These are phyloP conservation scores for Ogataea nonfermentans DNA, from an alignment of 805 yeast genomes.

Conservation along the genomic window DNA sequence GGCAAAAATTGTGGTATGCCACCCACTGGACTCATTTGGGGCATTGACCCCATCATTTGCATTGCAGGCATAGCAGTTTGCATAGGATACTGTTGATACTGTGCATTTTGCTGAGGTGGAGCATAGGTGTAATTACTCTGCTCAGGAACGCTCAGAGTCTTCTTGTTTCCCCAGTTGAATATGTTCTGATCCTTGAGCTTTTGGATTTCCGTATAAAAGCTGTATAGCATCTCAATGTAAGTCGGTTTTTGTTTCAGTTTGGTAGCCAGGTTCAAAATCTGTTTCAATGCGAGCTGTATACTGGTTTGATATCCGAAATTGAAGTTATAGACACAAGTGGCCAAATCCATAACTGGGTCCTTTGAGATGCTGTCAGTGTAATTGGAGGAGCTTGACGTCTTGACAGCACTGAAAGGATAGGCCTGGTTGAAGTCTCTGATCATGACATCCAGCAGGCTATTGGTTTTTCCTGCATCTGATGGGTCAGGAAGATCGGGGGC, in stretches of 20 bases:
- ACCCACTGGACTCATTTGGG: not conserved
- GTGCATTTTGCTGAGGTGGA: slow-evolving; percentile 3
- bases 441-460: slow-evolving; percentile 19
- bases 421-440: slow-evolving; percentile 26
- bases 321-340: slow-evolving; percentile 25
- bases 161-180: slow-evolving; percentile 24
- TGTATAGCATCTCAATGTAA: slow-evolving; percentile 22
- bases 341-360: slow-evolving; percentile 12
- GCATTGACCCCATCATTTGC: slow-evolving; percentile 4
- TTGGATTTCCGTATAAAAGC: slow-evolving; percentile 24
- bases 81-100: slow-evolving; percentile 10
- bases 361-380: slow-evolving; percentile 5
- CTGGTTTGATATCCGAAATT: slow-evolving; percentile 17
- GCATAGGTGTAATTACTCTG: not conserved
- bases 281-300: slow-evolving; percentile 22
- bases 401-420: slow-evolving; percentile 17
- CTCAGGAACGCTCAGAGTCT: slow-evolving; percentile 1
- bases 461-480: slow-evolving; percentile 12
- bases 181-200: slow-evolving; percentile 12
- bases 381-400: slow-evolving; percentile 8
- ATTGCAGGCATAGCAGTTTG: slow-evolving; percentile 1
- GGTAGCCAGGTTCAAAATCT: slow-evolving; percentile 18
- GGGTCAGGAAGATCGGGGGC: slow-evolving; percentile 28
- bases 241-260: slow-evolving; percentile 18
- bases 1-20: slow-evolving; percentile 3